A percentile compares a stretch with the other conserved stretches of the same genome.
phyloP scores from a whole-genome alignment of 164 flowering plant genomes.

The Nymphaea colorata region DNA sequence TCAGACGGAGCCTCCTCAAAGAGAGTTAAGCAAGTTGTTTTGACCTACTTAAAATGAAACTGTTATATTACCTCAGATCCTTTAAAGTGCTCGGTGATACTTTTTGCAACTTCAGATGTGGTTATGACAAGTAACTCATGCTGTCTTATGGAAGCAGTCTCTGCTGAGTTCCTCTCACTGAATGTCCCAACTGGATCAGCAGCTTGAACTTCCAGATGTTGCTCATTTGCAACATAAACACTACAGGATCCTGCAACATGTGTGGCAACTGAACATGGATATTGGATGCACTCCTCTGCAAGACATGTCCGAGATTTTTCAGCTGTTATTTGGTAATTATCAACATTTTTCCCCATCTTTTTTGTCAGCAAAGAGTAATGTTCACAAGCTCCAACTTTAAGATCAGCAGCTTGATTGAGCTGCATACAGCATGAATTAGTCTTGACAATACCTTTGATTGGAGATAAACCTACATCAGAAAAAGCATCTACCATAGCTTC shows the following conservation, averaged over 20 bases:
- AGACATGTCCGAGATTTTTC: not conserved
- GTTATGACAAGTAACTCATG: not conserved
- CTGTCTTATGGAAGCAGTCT: not conserved
- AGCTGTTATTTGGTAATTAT: not conserved
- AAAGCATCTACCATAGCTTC: conserved; percentile 44
- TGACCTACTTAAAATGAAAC: no score
- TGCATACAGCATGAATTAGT: not conserved
- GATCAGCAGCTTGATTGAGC: not conserved
- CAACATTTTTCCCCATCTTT: not conserved
- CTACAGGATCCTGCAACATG: not conserved
- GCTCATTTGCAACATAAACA: not conserved
- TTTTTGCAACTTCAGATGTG: not conserved
- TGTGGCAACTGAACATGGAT: not conserved
- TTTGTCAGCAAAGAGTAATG: not conserved
- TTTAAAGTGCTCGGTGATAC: not conserved
- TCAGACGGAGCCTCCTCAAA: no score
- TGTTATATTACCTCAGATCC: not conserved
- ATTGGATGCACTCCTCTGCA: not conserved
- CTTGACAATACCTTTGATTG: not conserved
- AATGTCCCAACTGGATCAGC: not conserved
- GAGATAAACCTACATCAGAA: conserved; percentile 63
- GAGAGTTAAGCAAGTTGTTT: no score
- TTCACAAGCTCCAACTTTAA: not conserved
- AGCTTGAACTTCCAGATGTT: not conserved
- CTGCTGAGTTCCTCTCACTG: not conserved